A percentile compares a stretch with the other conserved stretches of the same genome.
These are phyloP conservation scores for Musa balbisiana DNA, from an alignment of 202 grass and related monocot species.

Conservation along the genomic window DNA sequence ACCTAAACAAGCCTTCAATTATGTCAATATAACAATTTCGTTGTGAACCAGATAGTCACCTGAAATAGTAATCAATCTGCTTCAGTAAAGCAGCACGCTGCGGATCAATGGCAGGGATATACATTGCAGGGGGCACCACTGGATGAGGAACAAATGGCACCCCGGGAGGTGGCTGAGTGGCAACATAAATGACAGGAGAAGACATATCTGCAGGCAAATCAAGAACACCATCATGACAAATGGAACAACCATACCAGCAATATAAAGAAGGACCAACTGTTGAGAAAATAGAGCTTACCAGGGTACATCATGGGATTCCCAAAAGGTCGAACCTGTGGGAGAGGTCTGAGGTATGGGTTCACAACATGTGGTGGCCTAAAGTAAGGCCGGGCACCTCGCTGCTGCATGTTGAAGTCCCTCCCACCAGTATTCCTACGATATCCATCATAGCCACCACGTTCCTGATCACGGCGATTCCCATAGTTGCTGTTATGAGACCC, in stretches of 20 bases:
- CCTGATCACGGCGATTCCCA: conserved; percentile 12
- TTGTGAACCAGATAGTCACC: conserved; percentile 13
- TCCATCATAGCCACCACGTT: conserved; percentile 24
- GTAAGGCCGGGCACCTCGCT: neutral
- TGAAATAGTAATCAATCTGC: conserved; percentile 32
- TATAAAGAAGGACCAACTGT: neutral
- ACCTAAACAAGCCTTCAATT: neutral
- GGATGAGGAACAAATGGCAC: conserved; percentile 18
- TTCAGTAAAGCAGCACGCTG: conserved; percentile 11
- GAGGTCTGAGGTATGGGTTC: neutral
- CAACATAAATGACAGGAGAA: conserved; percentile 20
- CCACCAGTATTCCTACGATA: neutral
- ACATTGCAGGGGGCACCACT: neutral
- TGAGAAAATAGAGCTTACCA: conserved; percentile 1
- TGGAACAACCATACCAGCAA: neutral
- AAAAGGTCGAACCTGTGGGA: neutral
- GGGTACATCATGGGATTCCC: conserved; percentile 5
- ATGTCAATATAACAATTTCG: neutral
- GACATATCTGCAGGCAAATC: conserved; percentile 11
- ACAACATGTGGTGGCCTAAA: neutral
- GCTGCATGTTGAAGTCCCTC: conserved; percentile 3
- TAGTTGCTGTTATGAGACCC: neutral
- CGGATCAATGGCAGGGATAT: conserved; percentile 7
- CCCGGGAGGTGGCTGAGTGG: conserved; percentile 14
- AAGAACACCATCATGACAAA: neutral